Base-by-base conservation (phyloP, 768 basidiomycete species). In the Tricholoma matsutake region DNA sequence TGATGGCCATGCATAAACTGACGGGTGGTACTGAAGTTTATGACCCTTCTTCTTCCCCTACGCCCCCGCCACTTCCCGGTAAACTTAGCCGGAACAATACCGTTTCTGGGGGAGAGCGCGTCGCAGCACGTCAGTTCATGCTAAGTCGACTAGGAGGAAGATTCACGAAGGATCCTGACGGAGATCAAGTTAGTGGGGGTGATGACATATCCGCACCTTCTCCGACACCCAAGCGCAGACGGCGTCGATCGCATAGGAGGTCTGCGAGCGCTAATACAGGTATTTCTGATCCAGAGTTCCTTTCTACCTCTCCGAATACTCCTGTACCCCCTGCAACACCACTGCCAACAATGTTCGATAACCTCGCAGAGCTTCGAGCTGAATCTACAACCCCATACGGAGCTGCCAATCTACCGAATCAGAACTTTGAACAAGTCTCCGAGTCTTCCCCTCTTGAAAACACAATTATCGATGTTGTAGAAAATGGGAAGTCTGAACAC, bases 1-100 rank as follows among this genome's bases (percentile, higher is more conserved):
- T 85, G 66, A 77, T 86, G 73, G 94, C 94, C 4, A 85, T 96
- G 84, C 86, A 86, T 63, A 95, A 94, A 71, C 78, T 97, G 58
- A 94, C 89, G 1, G 90, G 91, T 41, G 89, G 87, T 28, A 80
- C 81, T 53, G 89, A 91, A 63, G 76, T 80, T 4, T 83, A 85
- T 63, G 88, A 89, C 61, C 77, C 83, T 51, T 79, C 84, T 22
- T 84, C 88, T 9, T 85, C 85, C 3, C 82, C 85, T 14, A 82
- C 84, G 7, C 78, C 79, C 13, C 78, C 79, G 35, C 79, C 80
- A 7, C 66, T 73, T 6, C 64, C 71, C 6, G 74, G 69, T 7
- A 78, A 77, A 63, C 74, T 88, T 32, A 76, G 75, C 57, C 82
- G 92, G 59, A 92, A 89, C 66, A 92, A 93, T 67, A 94, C 92